These are phyloP conservation scores for Microsporum audouinii DNA, from an alignment of 2,329 filamentous ascomycete species.

Conservation along the genomic window DNA sequence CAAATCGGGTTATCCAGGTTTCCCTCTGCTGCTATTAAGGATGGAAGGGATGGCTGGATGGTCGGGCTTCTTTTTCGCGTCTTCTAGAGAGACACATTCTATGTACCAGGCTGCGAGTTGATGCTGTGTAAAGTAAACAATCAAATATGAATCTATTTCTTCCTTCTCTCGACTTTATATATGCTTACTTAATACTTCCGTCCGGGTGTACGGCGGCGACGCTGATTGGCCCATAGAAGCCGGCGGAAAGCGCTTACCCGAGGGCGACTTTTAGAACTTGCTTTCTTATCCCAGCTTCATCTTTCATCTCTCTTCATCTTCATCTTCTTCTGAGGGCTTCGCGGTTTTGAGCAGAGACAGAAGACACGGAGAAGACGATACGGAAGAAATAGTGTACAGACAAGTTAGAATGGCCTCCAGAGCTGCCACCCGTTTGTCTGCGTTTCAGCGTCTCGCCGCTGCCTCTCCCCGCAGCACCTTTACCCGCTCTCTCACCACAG, in stretches of 20 bases:
- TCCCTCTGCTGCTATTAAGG: background rate
- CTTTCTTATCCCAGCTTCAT: background rate
- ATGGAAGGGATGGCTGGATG: background rate
- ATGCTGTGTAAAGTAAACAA: background rate
- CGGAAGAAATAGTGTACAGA: background rate
- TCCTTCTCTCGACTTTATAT: background rate
- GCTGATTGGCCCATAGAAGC: conserved; percentile 1
- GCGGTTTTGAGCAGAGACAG: no score
- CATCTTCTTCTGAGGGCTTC: background rate
- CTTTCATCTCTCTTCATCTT: background rate
- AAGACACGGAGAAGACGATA: background rate
- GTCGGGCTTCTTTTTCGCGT: background rate
- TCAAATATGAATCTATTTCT: background rate
- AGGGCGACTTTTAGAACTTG: background rate
- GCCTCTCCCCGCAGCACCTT: conserved; percentile 16
- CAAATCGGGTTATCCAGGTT: background rate
- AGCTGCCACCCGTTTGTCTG: background rate
- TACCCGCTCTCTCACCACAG: background rate
- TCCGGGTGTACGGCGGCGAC: background rate
- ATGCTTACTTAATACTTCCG: background rate
- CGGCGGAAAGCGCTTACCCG: conserved; percentile 6
- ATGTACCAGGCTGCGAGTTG: background rate
- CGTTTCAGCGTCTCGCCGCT: conserved; percentile 23
- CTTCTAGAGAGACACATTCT: background rate
- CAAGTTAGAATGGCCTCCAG: conserved; percentile 2